Percentiles rank a stretch among this genome's conserved stretches.
Evolutionary conservation across 192 early-diverging fungal species (phyloP).

Genomic region (Entophlyctis helioformis): DNA sequence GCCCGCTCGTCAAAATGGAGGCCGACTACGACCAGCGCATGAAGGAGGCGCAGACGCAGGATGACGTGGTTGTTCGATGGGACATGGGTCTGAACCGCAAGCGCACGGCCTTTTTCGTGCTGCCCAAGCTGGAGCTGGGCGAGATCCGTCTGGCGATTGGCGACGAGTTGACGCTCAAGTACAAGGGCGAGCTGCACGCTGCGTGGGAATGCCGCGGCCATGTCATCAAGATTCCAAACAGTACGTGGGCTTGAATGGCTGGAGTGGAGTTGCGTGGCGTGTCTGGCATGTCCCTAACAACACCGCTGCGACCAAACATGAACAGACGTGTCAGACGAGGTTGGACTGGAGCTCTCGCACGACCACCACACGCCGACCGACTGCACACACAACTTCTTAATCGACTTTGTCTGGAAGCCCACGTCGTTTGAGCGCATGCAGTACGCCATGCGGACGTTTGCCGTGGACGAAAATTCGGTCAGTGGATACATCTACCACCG

Average conservation of each 20-base stretch:
- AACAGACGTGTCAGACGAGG: constrained; percentile 87
- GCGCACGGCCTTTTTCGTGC: constrained; percentile 79
- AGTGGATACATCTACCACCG: constrained; percentile 93
- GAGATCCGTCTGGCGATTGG: constrained; percentile 88
- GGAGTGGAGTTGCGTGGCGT: no score
- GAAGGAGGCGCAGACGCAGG: constrained; percentile 91
- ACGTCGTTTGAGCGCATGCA: constrained; percentile 97
- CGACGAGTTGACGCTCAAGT: constrained; percentile 82
- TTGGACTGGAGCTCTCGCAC: constrained; percentile 76
- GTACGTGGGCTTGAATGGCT: no score
- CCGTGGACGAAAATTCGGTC: constrained; percentile 85
- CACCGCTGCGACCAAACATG: background rate
- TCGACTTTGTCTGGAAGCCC: constrained; percentile 98
- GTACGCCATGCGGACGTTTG: constrained; percentile 90
- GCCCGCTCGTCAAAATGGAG: constrained; percentile 88
- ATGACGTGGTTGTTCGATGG: constrained; percentile 93
- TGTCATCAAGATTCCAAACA: constrained; percentile 94
- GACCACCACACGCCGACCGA: constrained; percentile 60
- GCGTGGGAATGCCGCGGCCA: constrained; percentile 83
- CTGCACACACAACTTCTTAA: constrained; percentile 79
- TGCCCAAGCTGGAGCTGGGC: constrained; percentile 83
- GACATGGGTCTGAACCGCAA: constrained; percentile 91
- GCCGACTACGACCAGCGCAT: constrained; percentile 81
- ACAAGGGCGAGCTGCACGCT: constrained; percentile 70
- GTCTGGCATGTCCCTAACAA: no score